These are phyloP conservation scores for Cryptosporidium baileyi DNA, from an alignment of 169 alveolate genomes.

Conservation along the genomic window DNA sequence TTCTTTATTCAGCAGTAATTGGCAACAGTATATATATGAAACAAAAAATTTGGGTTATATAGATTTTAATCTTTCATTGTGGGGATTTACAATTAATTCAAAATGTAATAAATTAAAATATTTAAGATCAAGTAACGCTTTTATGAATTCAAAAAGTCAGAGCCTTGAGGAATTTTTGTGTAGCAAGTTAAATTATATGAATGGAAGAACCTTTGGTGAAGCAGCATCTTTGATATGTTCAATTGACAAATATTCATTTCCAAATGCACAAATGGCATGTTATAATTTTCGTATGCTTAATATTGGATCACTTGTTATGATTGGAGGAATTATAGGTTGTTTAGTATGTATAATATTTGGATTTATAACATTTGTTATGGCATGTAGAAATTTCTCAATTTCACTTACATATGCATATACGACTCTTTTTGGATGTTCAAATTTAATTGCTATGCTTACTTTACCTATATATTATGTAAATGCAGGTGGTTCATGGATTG, in stretches of 20 bases:
- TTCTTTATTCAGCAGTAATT: conserved; percentile 28
- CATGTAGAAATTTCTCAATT: conserved; percentile 3
- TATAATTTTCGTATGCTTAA: conserved; percentile 60
- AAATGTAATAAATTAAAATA: conserved; percentile 2
- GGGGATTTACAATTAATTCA: conserved; percentile 50
- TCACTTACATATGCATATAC: conserved; percentile 60
- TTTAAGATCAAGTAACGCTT: not conserved
- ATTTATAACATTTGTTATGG: conserved; percentile 4
- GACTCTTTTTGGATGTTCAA: conserved; percentile 51
- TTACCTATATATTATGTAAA: conserved; percentile 58
- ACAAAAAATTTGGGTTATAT: conserved; percentile 41
- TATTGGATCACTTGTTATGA: conserved; percentile 61
- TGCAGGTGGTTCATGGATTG: conserved; percentile 70
- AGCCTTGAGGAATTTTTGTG: conserved; percentile 38
- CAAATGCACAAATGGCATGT: conserved; percentile 54
- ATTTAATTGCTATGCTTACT: conserved; percentile 51
- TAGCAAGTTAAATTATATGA: conserved; percentile 16
- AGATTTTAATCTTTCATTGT: conserved; percentile 17
- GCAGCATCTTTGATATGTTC: conserved; percentile 34
- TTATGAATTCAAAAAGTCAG: not conserved
- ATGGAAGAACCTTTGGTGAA: conserved; percentile 44
- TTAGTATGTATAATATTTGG: conserved; percentile 52
- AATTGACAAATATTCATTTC: conserved; percentile 36
- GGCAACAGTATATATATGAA: conserved; percentile 55
- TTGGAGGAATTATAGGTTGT: conserved; percentile 56